Percentiles rank a stretch among this genome's conserved stretches.
phyloP scores from a whole-genome alignment of 306 rosid species.

The Corylus americana region DNA sequence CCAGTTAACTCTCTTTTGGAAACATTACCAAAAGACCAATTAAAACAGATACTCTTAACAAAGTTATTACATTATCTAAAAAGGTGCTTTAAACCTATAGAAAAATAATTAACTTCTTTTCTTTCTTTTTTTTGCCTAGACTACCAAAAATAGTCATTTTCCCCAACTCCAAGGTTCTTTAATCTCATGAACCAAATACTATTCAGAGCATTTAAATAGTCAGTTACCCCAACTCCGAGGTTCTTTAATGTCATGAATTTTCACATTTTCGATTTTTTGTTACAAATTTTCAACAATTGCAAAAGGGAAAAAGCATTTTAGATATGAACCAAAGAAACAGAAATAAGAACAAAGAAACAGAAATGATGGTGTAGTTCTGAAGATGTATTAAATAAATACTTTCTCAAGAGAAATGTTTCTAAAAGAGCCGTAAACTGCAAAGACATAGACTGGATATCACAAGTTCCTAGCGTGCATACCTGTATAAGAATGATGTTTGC shows the following conservation, averaged over 20 bases:
- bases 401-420: background rate
- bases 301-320: background rate
- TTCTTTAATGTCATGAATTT: background rate
- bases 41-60: too few species aligned
- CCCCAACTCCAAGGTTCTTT: background rate
- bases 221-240: background rate
- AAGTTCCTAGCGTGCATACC: constrained; percentile 45
- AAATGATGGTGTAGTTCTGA: background rate
- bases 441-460: background rate
- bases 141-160: background rate
- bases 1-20: too few species aligned
- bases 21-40: too few species aligned
- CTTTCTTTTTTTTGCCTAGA: too few species aligned
- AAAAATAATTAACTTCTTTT: too few species aligned
- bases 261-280: background rate
- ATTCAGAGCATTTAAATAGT: background rate
- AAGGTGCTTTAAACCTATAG: too few species aligned
- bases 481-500: constrained; percentile 88
- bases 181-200: background rate
- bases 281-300: background rate
- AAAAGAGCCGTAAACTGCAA: background rate
- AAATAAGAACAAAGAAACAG: background rate
- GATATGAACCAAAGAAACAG: background rate
- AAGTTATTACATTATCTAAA: too few species aligned
- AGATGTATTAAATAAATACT: background rate